A percentile compares a stretch with the other conserved stretches of the same genome.
Conservation (phyloP, 2,329 filamentous ascomycete species). For the Leptographium lundbergii region DNA sequence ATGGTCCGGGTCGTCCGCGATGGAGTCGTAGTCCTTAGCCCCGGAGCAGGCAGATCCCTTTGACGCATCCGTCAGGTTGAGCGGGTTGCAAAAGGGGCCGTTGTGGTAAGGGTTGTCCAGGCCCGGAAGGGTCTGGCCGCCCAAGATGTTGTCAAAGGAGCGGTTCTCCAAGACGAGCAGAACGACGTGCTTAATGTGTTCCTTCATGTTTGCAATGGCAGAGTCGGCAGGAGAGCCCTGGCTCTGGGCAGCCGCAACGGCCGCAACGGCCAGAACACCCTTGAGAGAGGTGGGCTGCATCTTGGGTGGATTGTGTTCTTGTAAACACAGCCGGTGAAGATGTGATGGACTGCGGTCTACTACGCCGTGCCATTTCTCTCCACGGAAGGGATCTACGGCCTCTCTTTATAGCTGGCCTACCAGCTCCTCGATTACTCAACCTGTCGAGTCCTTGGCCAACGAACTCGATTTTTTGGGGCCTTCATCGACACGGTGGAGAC, state of each 20-base stretch:
- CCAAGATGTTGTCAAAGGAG: conserved; percentile 30
- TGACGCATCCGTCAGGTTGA: conserved; percentile 18
- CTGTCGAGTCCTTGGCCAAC: background rate
- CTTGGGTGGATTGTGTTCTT: background rate
- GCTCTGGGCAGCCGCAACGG: conserved; percentile 2
- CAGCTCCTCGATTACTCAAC: background rate
- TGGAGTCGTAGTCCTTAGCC: conserved; percentile 26
- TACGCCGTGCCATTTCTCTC: background rate
- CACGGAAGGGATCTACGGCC: background rate
- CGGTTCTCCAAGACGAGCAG: conserved; percentile 33
- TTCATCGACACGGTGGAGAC: background rate
- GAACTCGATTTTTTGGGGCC: background rate
- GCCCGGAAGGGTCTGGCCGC: conserved; percentile 24
- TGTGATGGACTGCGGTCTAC: background rate
- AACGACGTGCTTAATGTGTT: conserved; percentile 34
- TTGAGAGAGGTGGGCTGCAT: background rate
- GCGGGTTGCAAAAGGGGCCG: conserved; percentile 28
- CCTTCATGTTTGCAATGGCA: conserved; percentile 16
- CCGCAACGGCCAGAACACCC: conserved; percentile 4
- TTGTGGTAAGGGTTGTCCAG: conserved; percentile 28
- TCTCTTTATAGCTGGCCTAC: background rate
- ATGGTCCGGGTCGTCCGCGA: conserved; percentile 28
- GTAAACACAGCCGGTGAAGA: background rate
- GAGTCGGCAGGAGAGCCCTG: background rate
- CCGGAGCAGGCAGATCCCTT: conserved; percentile 17